phyloP scores from a whole-genome alignment of 208 protist species.

The Acanthamoeba healyi region DNA sequence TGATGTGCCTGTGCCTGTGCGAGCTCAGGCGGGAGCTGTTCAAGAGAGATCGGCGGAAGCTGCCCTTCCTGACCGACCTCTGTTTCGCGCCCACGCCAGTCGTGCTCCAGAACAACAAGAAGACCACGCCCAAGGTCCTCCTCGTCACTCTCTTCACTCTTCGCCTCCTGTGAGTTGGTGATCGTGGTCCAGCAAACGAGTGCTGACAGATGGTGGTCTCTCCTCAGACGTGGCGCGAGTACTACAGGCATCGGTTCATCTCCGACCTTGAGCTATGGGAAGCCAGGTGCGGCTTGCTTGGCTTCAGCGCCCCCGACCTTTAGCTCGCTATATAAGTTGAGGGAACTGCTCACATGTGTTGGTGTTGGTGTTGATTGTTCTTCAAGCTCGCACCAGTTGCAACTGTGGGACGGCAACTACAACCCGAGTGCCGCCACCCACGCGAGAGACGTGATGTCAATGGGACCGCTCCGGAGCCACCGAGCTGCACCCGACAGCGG shows the following conservation, averaged over 20 bases:
- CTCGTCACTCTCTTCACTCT: background rate
- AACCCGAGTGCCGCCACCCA: background rate
- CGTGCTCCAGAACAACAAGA: conserved; percentile 18
- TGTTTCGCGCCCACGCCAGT: conserved; percentile 20
- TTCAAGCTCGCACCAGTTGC: conserved; percentile 27
- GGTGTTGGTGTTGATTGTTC: background rate
- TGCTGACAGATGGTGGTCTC: background rate
- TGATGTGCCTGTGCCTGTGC: no score
- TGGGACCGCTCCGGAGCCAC: no score
- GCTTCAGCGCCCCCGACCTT: no score
- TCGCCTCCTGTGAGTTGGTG: no score
- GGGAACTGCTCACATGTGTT: background rate
- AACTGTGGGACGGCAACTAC: conserved; percentile 37
- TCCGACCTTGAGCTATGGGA: background rate
- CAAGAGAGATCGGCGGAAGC: background rate
- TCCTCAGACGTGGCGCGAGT: conserved; percentile 23
- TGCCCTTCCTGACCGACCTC: conserved; percentile 48
- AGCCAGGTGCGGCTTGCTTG: background rate
- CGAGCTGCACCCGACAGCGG: no score
- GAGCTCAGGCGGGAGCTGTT: background rate
- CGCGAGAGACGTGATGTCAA: background rate
- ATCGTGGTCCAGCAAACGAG: no score
- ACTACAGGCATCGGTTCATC: conserved; percentile 8
- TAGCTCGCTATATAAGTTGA: no score
- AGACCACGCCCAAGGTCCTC: background rate